Base-by-base conservation (phyloP, 2,329 filamentous ascomycete species). In the Coleophoma eucalyptorum region DNA sequence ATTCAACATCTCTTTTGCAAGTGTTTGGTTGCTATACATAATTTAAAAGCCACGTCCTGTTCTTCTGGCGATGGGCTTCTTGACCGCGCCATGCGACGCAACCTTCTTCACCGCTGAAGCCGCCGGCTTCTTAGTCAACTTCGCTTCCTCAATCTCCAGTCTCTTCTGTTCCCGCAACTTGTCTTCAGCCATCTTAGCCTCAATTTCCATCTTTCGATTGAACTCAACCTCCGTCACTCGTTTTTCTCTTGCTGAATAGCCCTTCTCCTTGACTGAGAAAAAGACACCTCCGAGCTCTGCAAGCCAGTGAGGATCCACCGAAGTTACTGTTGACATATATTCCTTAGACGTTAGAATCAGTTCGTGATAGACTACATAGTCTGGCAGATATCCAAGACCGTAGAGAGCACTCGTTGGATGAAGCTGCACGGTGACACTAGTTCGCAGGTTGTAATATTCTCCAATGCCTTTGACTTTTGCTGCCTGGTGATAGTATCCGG, bases 281-380 rank as follows among this genome's bases (percentile, higher is more conserved):
- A 99, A 99, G 0, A 99, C 94, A 2, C 92, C 94, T 33, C 95
- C 94, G 5, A 99, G 77, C 66, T 99, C 94, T 6, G 94, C 94
- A 38, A 99, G 81, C 94, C 94, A 99, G 66, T 95, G 90, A 48
- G 94, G 93, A 67, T 99, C 94, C 1, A 99, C 94, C 1, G 90
- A 84, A 4, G 94, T 99, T 10, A 99, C 94, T 4, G 90, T 96
- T 3, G 90, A 95, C 84, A 99, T 97, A 74, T 97, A 99, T 67
- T 97, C 94, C 67, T 96, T 97, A 51, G 86, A 90, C 0, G 94
- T 99, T 54, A 99, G 82, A 61, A 99, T 96, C 52, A 99, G 81
- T 70, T 99, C 94, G 75, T 99, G 94, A 70, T 99, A 99, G 40
- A 99, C 85, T 48, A 99, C 90, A 65, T 97, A 97, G 66, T 99